Evolutionary conservation across 176 grass and related monocot species (phyloP), one percentile per base, ranked within the genome.

Genomic region (Hsuehochloa calcarea): DNA sequence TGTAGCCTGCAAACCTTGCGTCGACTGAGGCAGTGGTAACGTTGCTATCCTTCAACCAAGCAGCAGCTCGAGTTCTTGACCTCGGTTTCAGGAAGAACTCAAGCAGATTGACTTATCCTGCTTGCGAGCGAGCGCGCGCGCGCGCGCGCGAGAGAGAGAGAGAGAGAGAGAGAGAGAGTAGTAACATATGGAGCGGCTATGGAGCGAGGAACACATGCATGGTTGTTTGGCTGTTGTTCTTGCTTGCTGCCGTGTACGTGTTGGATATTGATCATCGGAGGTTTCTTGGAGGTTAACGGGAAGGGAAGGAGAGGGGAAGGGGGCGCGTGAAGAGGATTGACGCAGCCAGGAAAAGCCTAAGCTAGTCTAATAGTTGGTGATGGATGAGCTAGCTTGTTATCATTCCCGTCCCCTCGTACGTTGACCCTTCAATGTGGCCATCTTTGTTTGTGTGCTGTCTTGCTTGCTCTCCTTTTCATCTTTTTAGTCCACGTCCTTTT

Each of bases 161-260:
- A 29, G 29, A 0, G 29, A 29, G 29, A 29, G 29, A 29, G 31
- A 34, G 31, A 41, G 67, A 5, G 25, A 4, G 25, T 6, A 47
- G 5, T 66, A 68, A 49, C 29, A 45, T 54, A 52, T 29, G 74
- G 13, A 8, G 41, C 14, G 5, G 38, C 38, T 77, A 26, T 78
- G 58, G 65, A 40, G 79, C 59, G 49, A 74, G 59, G 17, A 80
- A 80, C 84, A 78, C 79, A 72, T 75, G 70, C 50, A 51, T 13
- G 40, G 38, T 29, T 38, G 79, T 68, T 40, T 66, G 58, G 68
- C 59, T 39, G 54, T 70, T 54, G 54, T 65, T 51, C 12, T 79
- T 79, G 66, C 31, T 34, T 34, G 45, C 45, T 82, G 83, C 63
- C 78, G 78, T 81, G 88, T 89, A 52, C 78, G 78, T 81, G 88